Conservation (phyloP, 192 early-diverging fungal genomes). For the Coemansia asiatica region DNA sequence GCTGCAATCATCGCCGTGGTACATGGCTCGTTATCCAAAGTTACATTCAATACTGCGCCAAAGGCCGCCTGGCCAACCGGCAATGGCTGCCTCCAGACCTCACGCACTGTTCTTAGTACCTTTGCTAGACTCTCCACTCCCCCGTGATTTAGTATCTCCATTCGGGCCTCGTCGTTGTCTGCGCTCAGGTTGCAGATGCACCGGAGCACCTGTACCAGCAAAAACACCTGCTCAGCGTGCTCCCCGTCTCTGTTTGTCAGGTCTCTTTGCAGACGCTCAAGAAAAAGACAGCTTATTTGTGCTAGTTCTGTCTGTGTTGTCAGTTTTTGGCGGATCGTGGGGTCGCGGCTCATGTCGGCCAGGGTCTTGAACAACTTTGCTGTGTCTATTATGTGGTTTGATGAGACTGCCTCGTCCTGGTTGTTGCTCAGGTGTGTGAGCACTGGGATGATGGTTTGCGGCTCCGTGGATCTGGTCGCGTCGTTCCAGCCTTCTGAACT, state of each 20-base stretch:
- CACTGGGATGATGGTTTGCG: not conserved
- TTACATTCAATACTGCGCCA: conserved; percentile 40
- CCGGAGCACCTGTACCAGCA: conserved; percentile 39
- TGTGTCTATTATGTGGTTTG: conserved; percentile 14
- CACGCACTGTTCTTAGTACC: conserved; percentile 10
- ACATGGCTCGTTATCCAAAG: conserved; percentile 24
- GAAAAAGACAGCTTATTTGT: conserved; percentile 7
- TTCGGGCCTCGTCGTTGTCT: conserved; percentile 31
- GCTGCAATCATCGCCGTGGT: conserved; percentile 15
- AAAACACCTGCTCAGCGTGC: conserved; percentile 34
- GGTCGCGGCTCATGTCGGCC: conserved; percentile 33
- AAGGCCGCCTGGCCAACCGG: conserved; percentile 44
- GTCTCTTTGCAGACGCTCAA: conserved; percentile 10
- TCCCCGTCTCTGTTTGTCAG: not conserved
- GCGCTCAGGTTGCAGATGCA: conserved; percentile 49
- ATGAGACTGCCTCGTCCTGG: conserved; percentile 8
- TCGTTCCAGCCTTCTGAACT: not conserved
- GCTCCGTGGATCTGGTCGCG: not conserved
- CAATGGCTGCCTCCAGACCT: conserved; percentile 30
- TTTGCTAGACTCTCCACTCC: conserved; percentile 16
- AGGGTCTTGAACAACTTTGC: conserved; percentile 38
- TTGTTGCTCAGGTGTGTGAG: not conserved
- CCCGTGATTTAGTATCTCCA: conserved; percentile 10
- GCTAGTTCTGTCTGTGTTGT: conserved; percentile 7
- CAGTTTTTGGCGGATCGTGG: conserved; percentile 11